Percentiles rank a stretch among this genome's conserved stretches.
phyloP scores from a whole-genome alignment of 805 yeast genomes.

The Ogataea siamensis region DNA sequence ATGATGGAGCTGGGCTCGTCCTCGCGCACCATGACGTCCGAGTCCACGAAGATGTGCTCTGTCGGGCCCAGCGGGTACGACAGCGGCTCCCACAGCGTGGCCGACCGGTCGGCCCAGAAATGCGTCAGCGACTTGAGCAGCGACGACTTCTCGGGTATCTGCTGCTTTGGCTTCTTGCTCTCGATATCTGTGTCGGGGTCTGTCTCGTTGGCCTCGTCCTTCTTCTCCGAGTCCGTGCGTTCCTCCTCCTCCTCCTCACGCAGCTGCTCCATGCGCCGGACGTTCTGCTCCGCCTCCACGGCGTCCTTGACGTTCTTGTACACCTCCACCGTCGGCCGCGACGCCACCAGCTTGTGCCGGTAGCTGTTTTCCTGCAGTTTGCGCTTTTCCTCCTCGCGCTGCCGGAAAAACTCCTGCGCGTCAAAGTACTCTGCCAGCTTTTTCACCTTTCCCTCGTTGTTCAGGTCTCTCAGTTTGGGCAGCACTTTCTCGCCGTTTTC shows the following conservation, averaged over 20 bases:
- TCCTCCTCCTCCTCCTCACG: conserved; percentile 9
- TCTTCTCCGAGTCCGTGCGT: conserved; percentile 2
- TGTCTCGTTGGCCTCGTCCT: no score
- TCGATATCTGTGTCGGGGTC: conserved; percentile 9
- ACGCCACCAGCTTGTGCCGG: conserved; percentile 69
- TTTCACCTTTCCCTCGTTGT: conserved; percentile 47
- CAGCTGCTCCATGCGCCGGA: conserved; percentile 3
- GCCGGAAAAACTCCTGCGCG: conserved; percentile 82
- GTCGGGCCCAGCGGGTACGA: conserved; percentile 75
- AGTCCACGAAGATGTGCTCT: conserved; percentile 92
- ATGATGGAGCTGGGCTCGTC: conserved; percentile 95
- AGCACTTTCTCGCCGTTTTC: conserved; percentile 17
- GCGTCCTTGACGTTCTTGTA: conserved; percentile 88
- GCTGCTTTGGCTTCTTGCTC: conserved; percentile 20
- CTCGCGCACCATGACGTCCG: conserved; percentile 89
- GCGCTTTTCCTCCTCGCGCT: conserved; percentile 74
- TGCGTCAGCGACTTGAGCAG: conserved; percentile 79
- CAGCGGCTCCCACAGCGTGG: conserved; percentile 91
- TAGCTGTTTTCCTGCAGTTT: conserved; percentile 57
- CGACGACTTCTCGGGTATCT: conserved; percentile 64
- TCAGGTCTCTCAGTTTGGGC: conserved; percentile 18
- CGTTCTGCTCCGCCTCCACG: conserved; percentile 49
- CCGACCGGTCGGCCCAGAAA: conserved; percentile 97
- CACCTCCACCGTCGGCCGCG: conserved; percentile 88
- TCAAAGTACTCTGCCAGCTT: conserved; percentile 67